Evolutionary conservation across 805 yeast species (phyloP).

Genomic region (Candida boidinii): DNA sequence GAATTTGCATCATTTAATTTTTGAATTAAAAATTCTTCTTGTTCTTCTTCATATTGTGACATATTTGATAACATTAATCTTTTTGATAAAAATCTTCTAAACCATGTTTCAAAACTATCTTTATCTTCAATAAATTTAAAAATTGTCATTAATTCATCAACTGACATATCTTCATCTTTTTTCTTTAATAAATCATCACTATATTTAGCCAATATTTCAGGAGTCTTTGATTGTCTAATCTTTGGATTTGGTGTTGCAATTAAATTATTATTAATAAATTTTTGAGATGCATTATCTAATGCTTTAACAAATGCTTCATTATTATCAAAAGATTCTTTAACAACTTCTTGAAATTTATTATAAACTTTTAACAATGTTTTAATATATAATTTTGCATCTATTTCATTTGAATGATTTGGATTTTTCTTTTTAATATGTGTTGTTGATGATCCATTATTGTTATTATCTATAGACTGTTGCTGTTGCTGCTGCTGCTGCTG

Average conservation of each 20-base stretch:
- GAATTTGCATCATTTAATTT: slow-evolving; percentile 85
- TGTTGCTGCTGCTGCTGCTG: slow-evolving; percentile 19
- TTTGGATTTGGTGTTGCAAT: slow-evolving; percentile 64
- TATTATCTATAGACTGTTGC: too few relatives aligned
- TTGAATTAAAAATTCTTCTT: slow-evolving; percentile 79
- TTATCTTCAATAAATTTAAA: slow-evolving; percentile 87
- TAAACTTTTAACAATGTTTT: slow-evolving; percentile 68
- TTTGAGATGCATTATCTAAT: slow-evolving; percentile 80
- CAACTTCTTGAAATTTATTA: slow-evolving; percentile 56
- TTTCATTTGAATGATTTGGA: slow-evolving; percentile 20
- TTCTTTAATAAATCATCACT: slow-evolving; percentile 75
- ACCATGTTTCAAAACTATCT: slow-evolving; percentile 90
- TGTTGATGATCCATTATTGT: slow-evolving; percentile 10
- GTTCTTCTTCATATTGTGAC: slow-evolving; percentile 75
- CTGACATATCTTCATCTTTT: slow-evolving; percentile 63
- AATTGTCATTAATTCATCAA: slow-evolving; percentile 78
- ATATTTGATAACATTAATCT: slow-evolving; percentile 71
- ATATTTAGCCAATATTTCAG: slow-evolving; percentile 85
- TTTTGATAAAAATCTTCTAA: slow-evolving; percentile 81
- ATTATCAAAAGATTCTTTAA: slow-evolving; percentile 56
- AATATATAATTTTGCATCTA: slow-evolving; percentile 74
- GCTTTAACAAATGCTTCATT: slow-evolving; percentile 79
- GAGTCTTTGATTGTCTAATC: slow-evolving; percentile 69
- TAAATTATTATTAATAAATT: slow-evolving; percentile 72
- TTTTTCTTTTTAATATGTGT: slow-evolving; percentile 24